Base-by-base conservation (phyloP, 2,329 filamentous ascomycete species). In the Xylariales sp. region DNA sequence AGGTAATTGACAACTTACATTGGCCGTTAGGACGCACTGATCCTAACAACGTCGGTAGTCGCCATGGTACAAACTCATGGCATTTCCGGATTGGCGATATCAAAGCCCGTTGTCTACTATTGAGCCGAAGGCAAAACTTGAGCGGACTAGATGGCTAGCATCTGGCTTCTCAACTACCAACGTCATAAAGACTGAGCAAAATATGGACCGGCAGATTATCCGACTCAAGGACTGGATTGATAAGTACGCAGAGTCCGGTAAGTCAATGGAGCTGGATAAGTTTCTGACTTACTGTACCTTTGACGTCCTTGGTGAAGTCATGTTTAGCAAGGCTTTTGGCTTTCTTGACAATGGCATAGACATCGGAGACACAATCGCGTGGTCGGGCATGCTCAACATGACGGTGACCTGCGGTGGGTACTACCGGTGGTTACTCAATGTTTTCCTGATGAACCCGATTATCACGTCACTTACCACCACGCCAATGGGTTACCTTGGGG, bases 1-100 rank as follows among this genome's bases (percentile, higher is more conserved):
- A 83, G 74, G 80, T 77, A 62, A 6, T 60, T 63, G 3, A n/a
- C 8, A 4, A 1, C 23, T 3, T 18, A 30, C 39, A 43, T 39
- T 28, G 45, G 3, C 16, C 9, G 18, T 32, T 36, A 1, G 52
- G 77, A n/a, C 4, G 18, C 23, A 49, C 50, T 53, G 9, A 62
- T 46, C 6, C 72, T 69, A 73, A 30, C 62, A 74, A 12, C 45
- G 23, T 14, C 18, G 8, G 1, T 34, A 61, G 57, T 61, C 57
- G 41, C 48, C 57, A 34, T 81, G 76, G 77, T 81, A 82, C 69
- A 69, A 75, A 1, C 73, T 80, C 30, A 71, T 81, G 30, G 75
- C 76, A 34, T 65, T 82, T 34, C 81, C 82, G 12, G 80, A 83
- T 72, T 77, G 79, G 45, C 78, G 78, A 12, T 82, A 79, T 67